phyloP scores from a whole-genome alignment of 2,329 filamentous ascomycete species.

The Didymella segeticola region DNA sequence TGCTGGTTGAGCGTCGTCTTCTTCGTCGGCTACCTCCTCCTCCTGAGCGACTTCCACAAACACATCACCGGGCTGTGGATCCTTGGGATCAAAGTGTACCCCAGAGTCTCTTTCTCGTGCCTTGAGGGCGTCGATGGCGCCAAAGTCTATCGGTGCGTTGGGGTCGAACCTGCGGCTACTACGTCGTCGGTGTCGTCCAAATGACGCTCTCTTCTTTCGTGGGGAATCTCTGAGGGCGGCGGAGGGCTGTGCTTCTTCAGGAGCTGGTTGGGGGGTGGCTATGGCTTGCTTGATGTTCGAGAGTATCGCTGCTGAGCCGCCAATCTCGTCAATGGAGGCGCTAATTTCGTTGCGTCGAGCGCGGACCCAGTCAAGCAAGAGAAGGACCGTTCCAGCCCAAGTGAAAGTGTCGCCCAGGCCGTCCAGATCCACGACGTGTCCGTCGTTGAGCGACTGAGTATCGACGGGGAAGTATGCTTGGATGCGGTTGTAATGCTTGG shows the following conservation, averaged over 20 bases:
- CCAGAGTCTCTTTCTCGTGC: constrained; percentile 28
- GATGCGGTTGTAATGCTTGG: constrained; percentile 50
- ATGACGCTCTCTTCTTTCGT: constrained; percentile 37
- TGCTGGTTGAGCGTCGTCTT: background rate
- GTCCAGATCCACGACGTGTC: constrained; percentile 51
- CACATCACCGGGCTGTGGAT: constrained; percentile 12
- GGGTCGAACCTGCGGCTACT: constrained; percentile 42
- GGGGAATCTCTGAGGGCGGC: constrained; percentile 22
- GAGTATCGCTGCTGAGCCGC: constrained; percentile 52
- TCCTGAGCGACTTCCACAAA: constrained; percentile 6
- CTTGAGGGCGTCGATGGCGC: constrained; percentile 29
- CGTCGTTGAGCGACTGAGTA: constrained; percentile 38
- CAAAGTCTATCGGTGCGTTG: constrained; percentile 30
- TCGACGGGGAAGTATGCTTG: constrained; percentile 41
- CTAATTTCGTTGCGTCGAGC: constrained; percentile 55
- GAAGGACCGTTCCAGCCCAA: constrained; percentile 58
- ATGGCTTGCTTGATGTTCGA: constrained; percentile 36
- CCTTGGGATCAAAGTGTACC: constrained; percentile 17
- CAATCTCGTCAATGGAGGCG: constrained; percentile 50
- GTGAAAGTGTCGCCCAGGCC: constrained; percentile 55
- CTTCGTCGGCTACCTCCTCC: background rate
- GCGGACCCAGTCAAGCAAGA: constrained; percentile 56
- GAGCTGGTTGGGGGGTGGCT: constrained; percentile 19
- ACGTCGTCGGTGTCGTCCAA: constrained; percentile 34
- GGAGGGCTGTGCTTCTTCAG: constrained; percentile 5